Evolutionary conservation across 345 rosid species (phyloP).

Genomic region (Gossypium thurberi): DNA sequence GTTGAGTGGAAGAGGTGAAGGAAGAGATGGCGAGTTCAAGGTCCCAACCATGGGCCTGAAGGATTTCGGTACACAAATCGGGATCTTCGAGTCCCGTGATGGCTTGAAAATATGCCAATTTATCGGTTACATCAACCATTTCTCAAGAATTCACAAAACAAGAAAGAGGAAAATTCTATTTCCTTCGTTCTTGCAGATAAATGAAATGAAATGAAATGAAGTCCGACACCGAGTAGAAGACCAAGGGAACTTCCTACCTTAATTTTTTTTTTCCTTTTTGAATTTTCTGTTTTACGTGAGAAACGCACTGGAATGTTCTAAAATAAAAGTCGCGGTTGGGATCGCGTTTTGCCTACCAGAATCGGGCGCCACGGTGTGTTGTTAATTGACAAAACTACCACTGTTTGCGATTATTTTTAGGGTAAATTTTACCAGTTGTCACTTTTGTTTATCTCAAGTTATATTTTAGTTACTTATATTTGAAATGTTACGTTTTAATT

Average conservation of each 20-base stretch:
- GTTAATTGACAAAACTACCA: constrained; percentile 2
- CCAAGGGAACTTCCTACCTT: background rate
- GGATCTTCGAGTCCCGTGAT: constrained; percentile 88
- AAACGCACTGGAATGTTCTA: constrained; percentile 1
- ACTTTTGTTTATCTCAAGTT: background rate
- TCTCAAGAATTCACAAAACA: constrained; percentile 3
- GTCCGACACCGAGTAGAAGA: background rate
- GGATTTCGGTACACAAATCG: constrained; percentile 91
- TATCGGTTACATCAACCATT: constrained; percentile 86
- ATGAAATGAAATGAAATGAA: too few relatives aligned
- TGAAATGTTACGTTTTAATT: too few relatives aligned
- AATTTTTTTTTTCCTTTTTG: background rate
- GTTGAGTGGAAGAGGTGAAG: constrained; percentile 40
- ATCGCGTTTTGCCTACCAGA: background rate
- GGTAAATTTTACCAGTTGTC: too few relatives aligned
- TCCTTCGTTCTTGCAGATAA: background rate
- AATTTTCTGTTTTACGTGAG: background rate
- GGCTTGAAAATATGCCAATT: constrained; percentile 84
- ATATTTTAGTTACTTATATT: too few relatives aligned
- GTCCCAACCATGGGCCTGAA: constrained; percentile 96
- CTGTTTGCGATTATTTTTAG: background rate
- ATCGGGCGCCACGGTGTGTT: background rate
- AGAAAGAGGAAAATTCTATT: background rate
- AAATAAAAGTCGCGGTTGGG: background rate
- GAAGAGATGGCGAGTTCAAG: constrained; percentile 95